phyloP scores from a whole-genome alignment of 176 grass and related monocot species.

The Aegilops sharonensis region DNA sequence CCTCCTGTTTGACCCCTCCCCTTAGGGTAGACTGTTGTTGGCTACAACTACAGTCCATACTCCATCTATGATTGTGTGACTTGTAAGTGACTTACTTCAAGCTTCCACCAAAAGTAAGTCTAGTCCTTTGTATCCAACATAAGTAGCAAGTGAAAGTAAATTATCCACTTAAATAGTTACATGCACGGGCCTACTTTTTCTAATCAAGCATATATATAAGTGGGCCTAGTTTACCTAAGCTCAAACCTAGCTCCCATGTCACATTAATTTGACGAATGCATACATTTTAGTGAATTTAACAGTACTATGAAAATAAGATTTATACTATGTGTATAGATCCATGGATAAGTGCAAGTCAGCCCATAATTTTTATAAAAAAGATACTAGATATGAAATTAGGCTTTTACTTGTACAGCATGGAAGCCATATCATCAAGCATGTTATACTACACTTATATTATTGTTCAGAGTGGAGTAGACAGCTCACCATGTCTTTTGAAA shows the following conservation, averaged over 20 bases:
- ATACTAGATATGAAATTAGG: neutral
- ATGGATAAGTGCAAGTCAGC: constrained; percentile 7
- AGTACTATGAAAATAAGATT: neutral
- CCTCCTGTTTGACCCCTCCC: no score
- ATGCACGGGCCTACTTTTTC: constrained; percentile 4
- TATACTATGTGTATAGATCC: neutral
- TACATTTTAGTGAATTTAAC: neutral
- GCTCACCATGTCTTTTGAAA: constrained; percentile 94
- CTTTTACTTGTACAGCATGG: neutral
- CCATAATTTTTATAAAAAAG: neutral
- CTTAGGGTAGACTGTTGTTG: neutral
- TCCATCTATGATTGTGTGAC: constrained; percentile 7
- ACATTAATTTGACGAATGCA: neutral
- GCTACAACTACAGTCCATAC: neutral
- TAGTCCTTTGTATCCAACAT: constrained; percentile 11
- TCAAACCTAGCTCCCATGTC: constrained; percentile 1
- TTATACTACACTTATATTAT: neutral
- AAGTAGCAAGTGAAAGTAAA: neutral
- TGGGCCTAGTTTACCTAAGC: constrained; percentile 1
- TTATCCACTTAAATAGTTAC: neutral
- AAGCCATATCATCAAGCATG: neutral
- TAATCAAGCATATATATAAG: constrained; percentile 11
- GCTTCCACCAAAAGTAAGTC: neutral
- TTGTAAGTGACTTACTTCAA: neutral
- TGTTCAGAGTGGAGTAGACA: neutral